Evolutionary conservation across 768 basidiomycete species (phyloP).

Genomic region (Termitomyces sp.): DNA sequence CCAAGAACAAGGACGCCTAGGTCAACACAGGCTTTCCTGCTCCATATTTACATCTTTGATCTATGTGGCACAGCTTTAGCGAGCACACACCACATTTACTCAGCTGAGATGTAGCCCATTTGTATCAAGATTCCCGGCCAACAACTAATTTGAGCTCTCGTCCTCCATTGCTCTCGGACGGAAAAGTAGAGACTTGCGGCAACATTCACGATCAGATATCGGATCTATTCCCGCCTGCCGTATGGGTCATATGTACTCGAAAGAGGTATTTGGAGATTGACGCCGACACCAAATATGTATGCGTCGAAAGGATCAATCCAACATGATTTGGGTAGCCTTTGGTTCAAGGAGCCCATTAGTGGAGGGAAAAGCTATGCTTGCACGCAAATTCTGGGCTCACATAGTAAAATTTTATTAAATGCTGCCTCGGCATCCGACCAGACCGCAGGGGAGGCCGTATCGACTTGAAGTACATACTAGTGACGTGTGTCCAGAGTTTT

Average conservation of each 20-base stretch:
- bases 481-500: not conserved
- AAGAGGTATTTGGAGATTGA: not conserved
- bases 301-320: not conserved
- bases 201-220: too few species aligned
- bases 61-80: conserved; percentile 4
- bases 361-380: not conserved
- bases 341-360: not conserved
- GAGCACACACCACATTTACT: not conserved
- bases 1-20: not conserved
- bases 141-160: not conserved
- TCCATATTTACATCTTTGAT: not conserved
- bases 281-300: not conserved
- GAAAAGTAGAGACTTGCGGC: not conserved
- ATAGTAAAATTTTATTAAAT: not conserved
- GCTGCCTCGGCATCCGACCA: not conserved
- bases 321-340: not conserved
- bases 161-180: too few species aligned
- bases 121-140: not conserved
- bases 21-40: not conserved
- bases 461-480: too few species aligned
- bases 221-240: not conserved
- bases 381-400: not conserved
- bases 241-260: not conserved
- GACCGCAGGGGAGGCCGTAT: not conserved
- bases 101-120: not conserved